phyloP scores from a whole-genome alignment of 2,329 filamentous ascomycete species.

The Ceratocystis papillata region DNA sequence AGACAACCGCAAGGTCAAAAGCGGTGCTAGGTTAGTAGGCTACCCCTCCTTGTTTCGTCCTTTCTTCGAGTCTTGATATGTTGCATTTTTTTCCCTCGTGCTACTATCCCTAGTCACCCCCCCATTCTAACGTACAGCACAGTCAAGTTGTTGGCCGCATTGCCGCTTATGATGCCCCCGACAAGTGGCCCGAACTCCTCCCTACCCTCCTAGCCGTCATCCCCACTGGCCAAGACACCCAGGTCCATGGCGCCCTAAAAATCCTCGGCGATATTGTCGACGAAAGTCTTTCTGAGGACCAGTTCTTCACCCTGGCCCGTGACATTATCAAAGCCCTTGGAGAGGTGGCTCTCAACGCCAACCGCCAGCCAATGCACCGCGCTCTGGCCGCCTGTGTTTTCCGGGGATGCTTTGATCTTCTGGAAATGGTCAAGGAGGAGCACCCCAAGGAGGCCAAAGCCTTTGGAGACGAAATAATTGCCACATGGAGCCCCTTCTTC shows the following conservation, averaged over 20 bases:
- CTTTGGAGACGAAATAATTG: slow-evolving; percentile 79
- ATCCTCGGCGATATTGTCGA: slow-evolving; percentile 85
- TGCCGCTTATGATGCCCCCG: slow-evolving; percentile 82
- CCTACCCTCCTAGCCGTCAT: slow-evolving; percentile 70
- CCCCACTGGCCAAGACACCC: slow-evolving; percentile 60
- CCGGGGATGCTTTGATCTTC: slow-evolving; percentile 79
- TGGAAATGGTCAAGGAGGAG: slow-evolving; percentile 94
- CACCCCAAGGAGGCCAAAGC: slow-evolving; percentile 74
- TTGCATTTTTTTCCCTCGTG: background rate
- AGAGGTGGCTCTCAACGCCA: slow-evolving; percentile 65
- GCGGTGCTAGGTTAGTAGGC: slow-evolving; percentile 64
- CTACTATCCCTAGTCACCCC: background rate
- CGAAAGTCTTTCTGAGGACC: slow-evolving; percentile 83
- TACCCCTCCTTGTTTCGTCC: background rate
- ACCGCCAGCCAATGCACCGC: slow-evolving; percentile 62
- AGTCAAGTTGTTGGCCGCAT: slow-evolving; percentile 82
- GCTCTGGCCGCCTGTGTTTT: slow-evolving; percentile 85
- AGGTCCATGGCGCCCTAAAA: slow-evolving; percentile 79
- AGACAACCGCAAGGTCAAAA: slow-evolving; percentile 75
- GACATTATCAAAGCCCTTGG: slow-evolving; percentile 78
- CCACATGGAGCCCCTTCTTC: slow-evolving; percentile 84
- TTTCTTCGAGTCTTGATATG: slow-evolving; percentile 5
- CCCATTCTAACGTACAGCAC: background rate
- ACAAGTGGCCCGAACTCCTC: slow-evolving; percentile 85
- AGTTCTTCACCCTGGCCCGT: slow-evolving; percentile 82